Percentiles rank a stretch among this genome's conserved stretches.
These are phyloP conservation scores for Citrus australasica DNA, from an alignment of 345 rosid species.

Conservation along the genomic window DNA sequence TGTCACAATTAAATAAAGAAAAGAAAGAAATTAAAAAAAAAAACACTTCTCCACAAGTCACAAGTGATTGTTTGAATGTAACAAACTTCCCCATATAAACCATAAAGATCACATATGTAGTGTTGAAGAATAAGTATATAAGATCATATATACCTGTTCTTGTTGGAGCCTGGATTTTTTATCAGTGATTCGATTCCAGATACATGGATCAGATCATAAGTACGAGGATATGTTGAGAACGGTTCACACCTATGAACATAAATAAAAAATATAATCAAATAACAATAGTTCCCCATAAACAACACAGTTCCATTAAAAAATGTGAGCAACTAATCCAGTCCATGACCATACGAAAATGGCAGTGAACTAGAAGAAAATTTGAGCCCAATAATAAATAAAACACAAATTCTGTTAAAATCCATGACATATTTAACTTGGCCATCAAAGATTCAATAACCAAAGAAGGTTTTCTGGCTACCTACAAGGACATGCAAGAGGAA, in stretches of 20 bases:
- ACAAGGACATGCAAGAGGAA: background rate
- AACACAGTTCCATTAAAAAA: background rate
- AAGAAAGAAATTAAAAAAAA: background rate
- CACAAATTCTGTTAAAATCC: background rate
- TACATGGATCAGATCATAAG: slow-evolving; percentile 88
- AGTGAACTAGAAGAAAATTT: background rate
- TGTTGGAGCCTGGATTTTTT: slow-evolving; percentile 42
- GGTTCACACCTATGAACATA: slow-evolving; percentile 84
- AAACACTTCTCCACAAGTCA: no score
- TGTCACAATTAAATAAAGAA: background rate
- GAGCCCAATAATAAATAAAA: background rate
- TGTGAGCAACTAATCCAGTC: background rate
- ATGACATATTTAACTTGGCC: background rate
- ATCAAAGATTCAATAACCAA: background rate
- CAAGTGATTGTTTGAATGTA: background rate
- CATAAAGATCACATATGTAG: background rate
- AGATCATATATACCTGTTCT: slow-evolving; percentile 40
- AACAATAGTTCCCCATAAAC: background rate
- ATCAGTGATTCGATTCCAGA: slow-evolving; percentile 75
- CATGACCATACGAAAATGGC: background rate
- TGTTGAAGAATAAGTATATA: background rate
- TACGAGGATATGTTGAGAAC: slow-evolving; percentile 96
- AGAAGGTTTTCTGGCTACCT: background rate
- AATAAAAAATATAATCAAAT: slow-evolving; percentile 15
- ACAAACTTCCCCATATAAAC: background rate